Percentiles rank a stretch among this genome's conserved stretches.
These are phyloP conservation scores for Eucalyptus regnans DNA, from an alignment of 345 rosid species.

Conservation along the genomic window DNA sequence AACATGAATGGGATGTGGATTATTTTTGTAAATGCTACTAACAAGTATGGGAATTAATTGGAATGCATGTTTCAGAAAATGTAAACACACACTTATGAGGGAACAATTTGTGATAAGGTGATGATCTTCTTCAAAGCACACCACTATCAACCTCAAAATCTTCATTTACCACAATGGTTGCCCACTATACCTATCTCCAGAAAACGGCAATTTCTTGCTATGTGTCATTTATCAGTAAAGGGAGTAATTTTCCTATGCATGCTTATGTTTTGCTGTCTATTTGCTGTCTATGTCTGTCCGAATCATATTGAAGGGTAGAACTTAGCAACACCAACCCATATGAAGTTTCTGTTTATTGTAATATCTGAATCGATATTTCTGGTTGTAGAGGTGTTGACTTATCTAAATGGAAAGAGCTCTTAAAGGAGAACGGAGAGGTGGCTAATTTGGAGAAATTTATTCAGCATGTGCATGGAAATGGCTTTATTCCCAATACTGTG, in stretches of 20 bases:
- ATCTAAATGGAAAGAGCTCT: slow-evolving; percentile 76
- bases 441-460: slow-evolving; percentile 72
- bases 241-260: neutral
- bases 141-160: neutral
- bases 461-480: slow-evolving; percentile 79
- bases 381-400: slow-evolving; percentile 66
- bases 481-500: slow-evolving; percentile 90
- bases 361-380: neutral
- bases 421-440: slow-evolving; percentile 52
- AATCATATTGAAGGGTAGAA: neutral
- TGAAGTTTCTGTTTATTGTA: neutral
- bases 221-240: neutral
- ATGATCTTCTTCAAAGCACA: neutral
- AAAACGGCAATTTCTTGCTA: neutral
- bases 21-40: neutral
- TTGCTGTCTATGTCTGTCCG: neutral
- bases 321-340: neutral
- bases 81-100: neutral
- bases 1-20: neutral
- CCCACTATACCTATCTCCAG: neutral
- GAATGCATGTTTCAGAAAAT: neutral
- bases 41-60: neutral
- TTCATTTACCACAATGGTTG: neutral
- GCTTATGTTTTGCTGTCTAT: neutral
- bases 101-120: neutral